A percentile compares a stretch with the other conserved stretches of the same genome.
Conservation (phyloP, 371 early-diverging fungal species). For the Actinomucor elegans region DNA sequence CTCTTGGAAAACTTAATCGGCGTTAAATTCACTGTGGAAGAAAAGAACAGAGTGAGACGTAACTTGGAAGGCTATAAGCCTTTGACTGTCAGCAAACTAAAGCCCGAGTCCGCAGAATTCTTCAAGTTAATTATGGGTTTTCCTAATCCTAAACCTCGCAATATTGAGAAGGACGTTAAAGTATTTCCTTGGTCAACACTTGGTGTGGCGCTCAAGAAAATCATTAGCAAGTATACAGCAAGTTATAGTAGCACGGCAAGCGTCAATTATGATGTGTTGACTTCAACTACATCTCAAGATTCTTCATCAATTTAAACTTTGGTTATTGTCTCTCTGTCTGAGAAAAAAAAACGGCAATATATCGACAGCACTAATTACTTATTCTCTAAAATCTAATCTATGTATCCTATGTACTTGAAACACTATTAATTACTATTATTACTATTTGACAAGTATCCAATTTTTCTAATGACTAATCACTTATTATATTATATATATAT, state of each 20-base stretch:
- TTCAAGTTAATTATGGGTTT: constrained; percentile 82
- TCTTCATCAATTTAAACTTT: no score
- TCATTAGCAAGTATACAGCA: constrained; percentile 69
- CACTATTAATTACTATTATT: background rate
- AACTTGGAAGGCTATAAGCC: constrained; percentile 85
- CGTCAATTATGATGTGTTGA: constrained; percentile 19
- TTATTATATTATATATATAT: background rate
- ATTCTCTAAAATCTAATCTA: no score
- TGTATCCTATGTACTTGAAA: no score
- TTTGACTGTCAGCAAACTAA: constrained; percentile 72
- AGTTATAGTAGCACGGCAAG: constrained; percentile 46
- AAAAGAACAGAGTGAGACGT: constrained; percentile 83
- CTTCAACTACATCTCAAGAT: no score
- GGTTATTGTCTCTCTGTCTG: no score
- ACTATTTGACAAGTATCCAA: no score
- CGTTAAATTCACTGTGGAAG: constrained; percentile 74
- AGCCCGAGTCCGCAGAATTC: constrained; percentile 67
- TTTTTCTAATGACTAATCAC: background rate
- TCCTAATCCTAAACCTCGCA: constrained; percentile 79
- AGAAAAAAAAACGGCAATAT: no score
- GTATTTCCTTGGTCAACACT: constrained; percentile 77
- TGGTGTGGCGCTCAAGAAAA: constrained; percentile 69
- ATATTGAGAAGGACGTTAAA: constrained; percentile 87
- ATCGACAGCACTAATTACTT: no score
- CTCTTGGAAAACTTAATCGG: constrained; percentile 72